Base-by-base conservation (phyloP, 2,329 filamentous ascomycete species). In the Lachnum nothofagi region DNA sequence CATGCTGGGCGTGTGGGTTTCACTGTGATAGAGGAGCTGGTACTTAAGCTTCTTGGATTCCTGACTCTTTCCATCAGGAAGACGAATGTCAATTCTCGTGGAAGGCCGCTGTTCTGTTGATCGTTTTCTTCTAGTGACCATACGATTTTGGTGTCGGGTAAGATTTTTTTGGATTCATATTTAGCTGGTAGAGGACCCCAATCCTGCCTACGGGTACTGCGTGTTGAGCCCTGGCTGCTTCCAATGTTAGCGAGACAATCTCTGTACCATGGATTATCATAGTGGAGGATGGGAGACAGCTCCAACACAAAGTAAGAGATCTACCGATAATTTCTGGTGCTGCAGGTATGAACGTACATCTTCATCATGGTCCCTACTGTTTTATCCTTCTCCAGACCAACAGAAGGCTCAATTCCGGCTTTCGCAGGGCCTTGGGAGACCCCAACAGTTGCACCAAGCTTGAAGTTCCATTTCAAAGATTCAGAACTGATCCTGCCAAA, bases 41-140 rank as follows among this genome's bases (percentile, higher is more conserved):
- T 25, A 14, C 20, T 24, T 14, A 40, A 3, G 19, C 12, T 16
- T 7, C 20, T 17, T 10, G 37, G 17, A 3, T 52, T 44, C 10
- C 43, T 48, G 3, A 51, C 42, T 22, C 57, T 44, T 31, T 60
- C 56, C 5, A 76, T 62, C 5, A 77, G 59, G 63, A 76, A 68
- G 14, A 73, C 72, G 54, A 76, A 76, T 2, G 74, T 75, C 42
- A 76, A 75, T 48, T 76, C 74, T 7, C 73, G 67, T 8, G 74
- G 74, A 4, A 77, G 59, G 2, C 74, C 74, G 4, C 71, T 73
- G 20, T 68, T 66, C 53, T 76, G 73, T 7, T 76, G 60, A 31
- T 58, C 53, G 48, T 76, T 77, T 45, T 77, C 73, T 46, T 74
- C 71, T 1, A 77, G 63, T 4, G 73, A 73, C 73, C 73, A 77